These are phyloP conservation scores for Fusarium hostae DNA, from an alignment of 2,329 filamentous ascomycete genomes.

Conservation along the genomic window DNA sequence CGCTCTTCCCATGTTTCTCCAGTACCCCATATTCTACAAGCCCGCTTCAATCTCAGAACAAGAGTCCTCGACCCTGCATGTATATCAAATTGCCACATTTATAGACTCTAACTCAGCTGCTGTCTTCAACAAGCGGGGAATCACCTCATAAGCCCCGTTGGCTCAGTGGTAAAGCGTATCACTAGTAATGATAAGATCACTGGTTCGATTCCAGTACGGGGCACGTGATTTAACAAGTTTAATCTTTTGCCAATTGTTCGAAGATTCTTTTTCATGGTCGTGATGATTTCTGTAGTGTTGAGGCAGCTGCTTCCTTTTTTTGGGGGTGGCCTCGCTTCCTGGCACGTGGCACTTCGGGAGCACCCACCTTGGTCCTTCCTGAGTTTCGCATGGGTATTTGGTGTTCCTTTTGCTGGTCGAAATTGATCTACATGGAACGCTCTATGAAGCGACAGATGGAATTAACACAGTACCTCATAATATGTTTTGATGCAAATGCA, in stretches of 20 bases:
- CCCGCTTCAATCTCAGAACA: not conserved
- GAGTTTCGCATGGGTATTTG: accelerated
- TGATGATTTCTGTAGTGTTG: not conserved
- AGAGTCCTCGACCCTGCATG: not conserved
- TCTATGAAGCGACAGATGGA: accelerated
- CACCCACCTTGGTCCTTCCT: not conserved
- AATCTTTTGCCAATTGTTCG: not conserved
- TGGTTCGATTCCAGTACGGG: constrained; percentile 42
- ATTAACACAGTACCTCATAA: not conserved
- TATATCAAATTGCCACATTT: not conserved
- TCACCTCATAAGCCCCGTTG: constrained; percentile 39
- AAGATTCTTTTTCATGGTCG: not conserved
- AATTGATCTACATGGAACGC: not conserved
- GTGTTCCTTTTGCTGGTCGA: accelerated
- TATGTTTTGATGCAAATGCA: accelerated
- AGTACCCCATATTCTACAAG: not conserved
- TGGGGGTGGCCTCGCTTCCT: not conserved
- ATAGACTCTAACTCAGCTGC: accelerated
- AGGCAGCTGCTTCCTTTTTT: not conserved
- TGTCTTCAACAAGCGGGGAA: not conserved
- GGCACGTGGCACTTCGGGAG: not conserved
- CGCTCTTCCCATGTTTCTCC: not conserved
- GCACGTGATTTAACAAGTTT: not conserved
- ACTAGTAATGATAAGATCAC: constrained; percentile 43
- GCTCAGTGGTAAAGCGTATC: constrained; percentile 44